Base-by-base conservation (phyloP, 768 basidiomycete species). In the Sistotremastrum suecicum region DNA sequence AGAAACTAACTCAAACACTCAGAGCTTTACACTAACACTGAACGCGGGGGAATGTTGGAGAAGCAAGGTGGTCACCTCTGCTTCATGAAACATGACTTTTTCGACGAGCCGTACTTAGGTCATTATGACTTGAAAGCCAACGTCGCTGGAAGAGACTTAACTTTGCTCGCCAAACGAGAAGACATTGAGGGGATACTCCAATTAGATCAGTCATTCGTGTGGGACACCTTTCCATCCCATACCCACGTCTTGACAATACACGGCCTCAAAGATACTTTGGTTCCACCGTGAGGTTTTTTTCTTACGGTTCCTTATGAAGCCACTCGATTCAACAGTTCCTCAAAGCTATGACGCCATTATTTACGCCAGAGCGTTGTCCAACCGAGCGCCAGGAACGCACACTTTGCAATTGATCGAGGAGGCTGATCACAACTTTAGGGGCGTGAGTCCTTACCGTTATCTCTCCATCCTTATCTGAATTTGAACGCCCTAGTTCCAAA, bases 401-500 rank as follows among this genome's bases (percentile, higher is more conserved):
- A 78, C 67, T n/a, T 64, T 88, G 29, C 71, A 79, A 55, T 64
- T 81, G 29, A 62, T 85, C 35, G 86, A 88, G 57, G 72, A 71
- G 38, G 82, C 79, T 5, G 83, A 86, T 62, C 86, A 88, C 56
- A 88, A 87, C 60, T 82, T 79, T 53, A 76, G 74, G 28, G 76
- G 78, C 28, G 72, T 73, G 49, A 39, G 68, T 47, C 29, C 1
- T 10, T 7, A 33, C 34, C 28, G 36, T 28, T 9, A 29, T 31
- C 11, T 44, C 11, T 34, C 46, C 34, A 43, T 32, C 46, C 35
- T 52, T 12, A 51, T 30, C 43, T 11, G n/a, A n/a, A n/a, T n/a
- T n/a, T n/a, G n/a, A n/a, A n/a, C n/a, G 35, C 33, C 39, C 7
- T 50, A 74, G 73, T 70, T 72, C 46, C 74, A 75, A 50, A 79